A percentile compares a stretch with the other conserved stretches of the same genome.
phyloP scores from a whole-genome alignment of 169 alveolate genomes.

The Eimeria brunetti region DNA sequence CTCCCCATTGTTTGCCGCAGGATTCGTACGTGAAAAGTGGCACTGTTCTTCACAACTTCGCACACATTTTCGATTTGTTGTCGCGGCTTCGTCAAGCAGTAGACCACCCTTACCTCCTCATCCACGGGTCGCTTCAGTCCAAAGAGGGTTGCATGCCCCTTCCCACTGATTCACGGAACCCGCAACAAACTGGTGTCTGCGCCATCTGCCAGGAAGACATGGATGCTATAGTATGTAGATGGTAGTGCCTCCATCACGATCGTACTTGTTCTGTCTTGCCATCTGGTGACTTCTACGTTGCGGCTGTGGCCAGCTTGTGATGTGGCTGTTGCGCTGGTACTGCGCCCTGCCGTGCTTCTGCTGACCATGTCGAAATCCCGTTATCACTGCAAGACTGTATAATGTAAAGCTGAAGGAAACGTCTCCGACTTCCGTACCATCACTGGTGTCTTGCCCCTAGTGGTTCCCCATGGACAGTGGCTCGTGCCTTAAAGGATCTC shows the following conservation, averaged over 20 bases:
- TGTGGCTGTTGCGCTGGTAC: not conserved
- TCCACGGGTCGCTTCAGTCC: constrained; percentile 88
- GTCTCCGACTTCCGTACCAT: not conserved
- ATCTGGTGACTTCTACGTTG: not conserved
- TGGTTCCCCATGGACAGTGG: not conserved
- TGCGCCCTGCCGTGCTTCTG: not conserved
- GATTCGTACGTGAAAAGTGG: constrained; percentile 90
- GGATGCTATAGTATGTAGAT: constrained; percentile 4
- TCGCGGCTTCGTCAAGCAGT: constrained; percentile 95
- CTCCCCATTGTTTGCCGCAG: constrained; percentile 48
- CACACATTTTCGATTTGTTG: constrained; percentile 93
- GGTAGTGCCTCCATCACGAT: not conserved
- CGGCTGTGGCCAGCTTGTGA: not conserved
- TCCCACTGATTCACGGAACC: constrained; percentile 83
- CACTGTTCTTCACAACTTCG: constrained; percentile 92
- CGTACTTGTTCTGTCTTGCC: not conserved
- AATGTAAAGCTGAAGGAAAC: not conserved
- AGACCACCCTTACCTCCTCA: constrained; percentile 93
- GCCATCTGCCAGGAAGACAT: constrained; percentile 88
- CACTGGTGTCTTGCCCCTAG: not conserved
- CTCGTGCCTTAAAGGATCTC: not conserved
- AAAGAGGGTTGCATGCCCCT: constrained; percentile 84
- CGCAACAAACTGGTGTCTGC: constrained; percentile 81
- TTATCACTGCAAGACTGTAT: not conserved
- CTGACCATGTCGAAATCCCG: not conserved